A percentile compares a stretch with the other conserved stretches of the same genome.
Evolutionary conservation across 768 basidiomycete species (phyloP).

Genomic region (Pholiota conissans): DNA sequence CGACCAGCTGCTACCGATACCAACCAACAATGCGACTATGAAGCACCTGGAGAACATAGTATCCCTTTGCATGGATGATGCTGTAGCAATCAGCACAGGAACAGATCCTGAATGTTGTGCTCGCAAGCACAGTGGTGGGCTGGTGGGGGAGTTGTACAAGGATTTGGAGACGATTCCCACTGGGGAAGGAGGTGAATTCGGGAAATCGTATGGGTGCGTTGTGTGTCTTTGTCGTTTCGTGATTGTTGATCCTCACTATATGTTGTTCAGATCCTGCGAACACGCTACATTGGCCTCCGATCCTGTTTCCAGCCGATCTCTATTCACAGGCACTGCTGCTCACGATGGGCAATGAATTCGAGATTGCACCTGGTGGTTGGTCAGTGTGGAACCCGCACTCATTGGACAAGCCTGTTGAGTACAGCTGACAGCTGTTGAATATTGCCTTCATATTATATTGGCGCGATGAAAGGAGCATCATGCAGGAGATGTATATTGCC

Average conservation of each 20-base stretch:
- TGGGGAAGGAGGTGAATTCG: conserved; percentile 57
- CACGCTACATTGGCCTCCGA: conserved; percentile 56
- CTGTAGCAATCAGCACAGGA: conserved; percentile 64
- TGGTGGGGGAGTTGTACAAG: conserved; percentile 77
- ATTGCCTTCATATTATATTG: conserved; percentile 75
- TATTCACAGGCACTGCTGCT: conserved; percentile 84
- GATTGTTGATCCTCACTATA: too few relatives aligned
- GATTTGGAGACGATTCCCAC: conserved; percentile 54
- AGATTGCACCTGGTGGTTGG: conserved; percentile 20
- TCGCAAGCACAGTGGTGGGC: conserved; percentile 51
- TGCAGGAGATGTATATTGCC: conserved; percentile 22
- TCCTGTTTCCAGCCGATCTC: conserved; percentile 78
- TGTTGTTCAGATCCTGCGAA: conserved; percentile 53
- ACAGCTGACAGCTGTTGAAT: conserved; percentile 80
- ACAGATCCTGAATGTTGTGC: conserved; percentile 53
- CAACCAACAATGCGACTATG: conserved; percentile 56
- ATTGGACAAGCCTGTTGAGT: conserved; percentile 75
- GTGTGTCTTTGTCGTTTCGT: neutral
- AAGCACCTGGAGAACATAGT: conserved; percentile 61
- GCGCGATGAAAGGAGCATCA: conserved; percentile 37
- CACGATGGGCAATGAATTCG: conserved; percentile 95
- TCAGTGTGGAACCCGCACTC: conserved; percentile 71
- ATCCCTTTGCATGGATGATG: conserved; percentile 56
- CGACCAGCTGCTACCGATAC: conserved; percentile 9
- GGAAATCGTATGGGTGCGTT: conserved; percentile 22